These are phyloP conservation scores for Larix kaempferi DNA, from an alignment of 75 land plant species.

Conservation along the genomic window DNA sequence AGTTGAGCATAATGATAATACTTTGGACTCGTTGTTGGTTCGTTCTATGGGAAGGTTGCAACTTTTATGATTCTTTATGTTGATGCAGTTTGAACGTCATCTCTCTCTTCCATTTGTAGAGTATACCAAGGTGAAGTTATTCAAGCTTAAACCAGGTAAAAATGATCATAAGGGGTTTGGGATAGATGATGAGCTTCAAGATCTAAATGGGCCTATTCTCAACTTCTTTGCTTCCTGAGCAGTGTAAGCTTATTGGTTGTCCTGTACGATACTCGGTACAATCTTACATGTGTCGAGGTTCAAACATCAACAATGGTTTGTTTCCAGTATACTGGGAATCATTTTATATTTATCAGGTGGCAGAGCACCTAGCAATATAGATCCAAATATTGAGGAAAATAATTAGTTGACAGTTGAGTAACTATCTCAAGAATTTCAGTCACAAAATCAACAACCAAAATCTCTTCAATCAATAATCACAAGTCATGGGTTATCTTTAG, in stretches of 20 bases:
- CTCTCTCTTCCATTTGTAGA: constrained; percentile 88
- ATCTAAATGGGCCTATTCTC: constrained; percentile 61
- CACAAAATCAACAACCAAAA: too few relatives aligned
- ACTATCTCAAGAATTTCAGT: too few relatives aligned
- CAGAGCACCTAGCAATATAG: too few relatives aligned
- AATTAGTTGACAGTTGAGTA: too few relatives aligned
- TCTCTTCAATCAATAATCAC: too few relatives aligned
- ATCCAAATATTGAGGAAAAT: too few relatives aligned
- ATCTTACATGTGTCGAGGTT: background rate
- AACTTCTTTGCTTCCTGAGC: constrained; percentile 64
- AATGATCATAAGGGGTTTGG: constrained; percentile 66
- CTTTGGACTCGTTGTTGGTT: constrained; percentile 70
- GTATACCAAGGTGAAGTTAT: constrained; percentile 84
- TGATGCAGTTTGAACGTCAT: constrained; percentile 71
- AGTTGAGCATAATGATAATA: constrained; percentile 81
- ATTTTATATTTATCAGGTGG: too few relatives aligned
- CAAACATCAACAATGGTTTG: too few relatives aligned
- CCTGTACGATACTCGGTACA: constrained; percentile 9
- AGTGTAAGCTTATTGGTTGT: constrained; percentile 75
- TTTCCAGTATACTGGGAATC: too few relatives aligned
- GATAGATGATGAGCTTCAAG: constrained; percentile 79
- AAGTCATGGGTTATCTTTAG: too few relatives aligned
- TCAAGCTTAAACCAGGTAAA: constrained; percentile 58
- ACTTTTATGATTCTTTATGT: constrained; percentile 62
- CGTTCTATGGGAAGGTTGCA: constrained; percentile 68